phyloP scores from a whole-genome alignment of 345 rosid species.

The Chamaenerion angustifolium region DNA sequence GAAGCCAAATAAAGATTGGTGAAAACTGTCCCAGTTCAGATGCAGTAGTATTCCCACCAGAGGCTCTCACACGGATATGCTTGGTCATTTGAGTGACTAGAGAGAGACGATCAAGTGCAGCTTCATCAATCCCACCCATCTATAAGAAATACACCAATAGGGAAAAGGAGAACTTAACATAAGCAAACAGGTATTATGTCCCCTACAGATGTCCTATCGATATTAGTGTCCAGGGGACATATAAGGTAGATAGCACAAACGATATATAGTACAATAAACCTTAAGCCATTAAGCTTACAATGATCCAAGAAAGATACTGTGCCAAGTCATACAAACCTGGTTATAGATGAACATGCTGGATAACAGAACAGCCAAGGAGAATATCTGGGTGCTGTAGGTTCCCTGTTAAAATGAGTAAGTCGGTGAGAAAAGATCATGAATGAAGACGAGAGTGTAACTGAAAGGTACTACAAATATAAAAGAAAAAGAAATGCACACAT shows the following conservation, averaged over 20 bases:
- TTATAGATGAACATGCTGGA: slow-evolving; percentile 97
- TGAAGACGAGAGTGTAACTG: not conserved
- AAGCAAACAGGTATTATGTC: too few species aligned
- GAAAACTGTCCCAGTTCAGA: slow-evolving; percentile 92
- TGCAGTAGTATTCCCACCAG: slow-evolving; percentile 62
- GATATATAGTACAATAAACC: too few species aligned
- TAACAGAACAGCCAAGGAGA: slow-evolving; percentile 86
- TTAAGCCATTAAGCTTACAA: too few species aligned
- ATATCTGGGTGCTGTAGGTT: slow-evolving; percentile 97
- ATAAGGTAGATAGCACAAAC: too few species aligned
- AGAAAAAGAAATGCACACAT: not conserved
- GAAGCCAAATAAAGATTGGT: slow-evolving; percentile 97
- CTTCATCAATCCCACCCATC: slow-evolving; percentile 99
- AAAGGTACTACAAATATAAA: not conserved
- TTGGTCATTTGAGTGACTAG: slow-evolving; percentile 97
- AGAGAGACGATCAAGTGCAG: slow-evolving; percentile 89
- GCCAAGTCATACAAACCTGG: slow-evolving; percentile 38
- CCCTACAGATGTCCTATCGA: too few species aligned
- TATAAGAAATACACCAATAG: slow-evolving; percentile 11
- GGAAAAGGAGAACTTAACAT: not conserved
- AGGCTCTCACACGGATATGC: slow-evolving; percentile 89
- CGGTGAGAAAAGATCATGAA: not conserved
- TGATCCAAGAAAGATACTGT: not conserved
- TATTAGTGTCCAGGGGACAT: too few species aligned
- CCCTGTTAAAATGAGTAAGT: slow-evolving; percentile 33